phyloP scores from a whole-genome alignment of 2,329 filamentous ascomycete genomes.

The Eutypella sp. region DNA sequence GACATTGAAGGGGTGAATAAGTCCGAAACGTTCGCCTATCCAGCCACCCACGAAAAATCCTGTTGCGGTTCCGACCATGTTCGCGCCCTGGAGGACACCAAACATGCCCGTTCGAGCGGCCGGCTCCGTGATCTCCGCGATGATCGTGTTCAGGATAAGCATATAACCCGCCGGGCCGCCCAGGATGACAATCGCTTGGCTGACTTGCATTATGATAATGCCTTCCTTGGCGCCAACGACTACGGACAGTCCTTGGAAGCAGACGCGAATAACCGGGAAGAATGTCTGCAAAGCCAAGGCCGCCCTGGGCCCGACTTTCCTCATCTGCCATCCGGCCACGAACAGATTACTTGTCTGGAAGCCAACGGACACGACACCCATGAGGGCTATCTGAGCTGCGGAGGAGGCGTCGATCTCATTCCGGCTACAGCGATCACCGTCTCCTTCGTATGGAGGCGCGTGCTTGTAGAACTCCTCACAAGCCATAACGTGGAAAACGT shows the following conservation, averaged over 20 bases:
- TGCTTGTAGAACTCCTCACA: conserved; percentile 62
- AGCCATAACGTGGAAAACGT: conserved; percentile 65
- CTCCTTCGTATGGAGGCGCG: conserved; percentile 43
- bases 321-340: conserved; percentile 61
- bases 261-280: conserved; percentile 58
- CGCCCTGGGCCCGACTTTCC: conserved; percentile 55
- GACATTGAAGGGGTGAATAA: conserved; percentile 18
- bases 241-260: conserved; percentile 58
- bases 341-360: conserved; percentile 65
- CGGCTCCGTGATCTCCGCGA: conserved; percentile 58
- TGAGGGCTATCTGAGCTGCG: conserved; percentile 54
- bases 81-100: conserved; percentile 35
- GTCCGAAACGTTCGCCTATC: conserved; percentile 14
- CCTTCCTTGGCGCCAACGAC: conserved; percentile 51
- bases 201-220: conserved; percentile 60
- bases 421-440: conserved; percentile 50
- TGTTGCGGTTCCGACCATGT: conserved; percentile 17
- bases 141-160: conserved; percentile 61
- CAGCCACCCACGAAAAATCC: conserved; percentile 16
- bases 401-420: conserved; percentile 59
- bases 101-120: conserved; percentile 56
- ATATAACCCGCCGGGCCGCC: conserved; percentile 66
- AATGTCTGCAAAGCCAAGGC: conserved; percentile 59
- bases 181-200: conserved; percentile 62
- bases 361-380: conserved; percentile 60